Percentiles rank a stretch among this genome's conserved stretches.
Conservation (phyloP, 2,329 filamentous ascomycete genomes). For the Aspergillus carbonarius region DNA sequence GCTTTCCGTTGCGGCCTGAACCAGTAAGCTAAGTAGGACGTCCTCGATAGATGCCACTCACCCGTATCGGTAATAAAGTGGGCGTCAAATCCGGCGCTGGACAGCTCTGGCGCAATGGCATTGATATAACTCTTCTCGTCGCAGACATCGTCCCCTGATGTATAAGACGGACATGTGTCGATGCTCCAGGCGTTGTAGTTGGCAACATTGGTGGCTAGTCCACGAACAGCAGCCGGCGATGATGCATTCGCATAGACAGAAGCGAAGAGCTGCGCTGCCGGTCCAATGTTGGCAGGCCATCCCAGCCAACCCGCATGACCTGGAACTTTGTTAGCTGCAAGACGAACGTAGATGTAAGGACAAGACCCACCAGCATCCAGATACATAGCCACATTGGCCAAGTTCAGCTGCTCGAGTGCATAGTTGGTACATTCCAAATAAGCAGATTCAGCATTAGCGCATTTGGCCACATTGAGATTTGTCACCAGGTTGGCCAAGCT, state of each 20-base stretch:
- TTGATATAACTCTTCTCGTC: conserved; percentile 56
- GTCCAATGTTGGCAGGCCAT: conserved; percentile 59
- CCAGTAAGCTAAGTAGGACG: neutral
- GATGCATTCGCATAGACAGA: conserved; percentile 49
- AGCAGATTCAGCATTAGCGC: conserved; percentile 53
- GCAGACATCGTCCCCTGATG: conserved; percentile 49
- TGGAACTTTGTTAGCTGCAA: conserved; percentile 6
- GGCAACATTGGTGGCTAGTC: conserved; percentile 57
- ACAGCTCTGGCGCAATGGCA: conserved; percentile 51
- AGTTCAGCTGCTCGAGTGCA: conserved; percentile 56
- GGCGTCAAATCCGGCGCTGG: conserved; percentile 49
- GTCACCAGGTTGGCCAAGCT: conserved; percentile 64
- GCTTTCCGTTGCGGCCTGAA: conserved; percentile 60
- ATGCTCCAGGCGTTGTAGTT: conserved; percentile 60
- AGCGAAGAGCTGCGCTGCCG: conserved; percentile 51
- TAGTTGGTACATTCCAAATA: conserved; percentile 59
- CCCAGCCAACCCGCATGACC: conserved; percentile 64
- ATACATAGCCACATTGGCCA: conserved; percentile 64
- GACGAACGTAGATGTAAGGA: neutral
- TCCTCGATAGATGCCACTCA: conserved; percentile 23
- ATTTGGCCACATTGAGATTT: conserved; percentile 56
- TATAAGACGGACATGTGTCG: conserved; percentile 46
- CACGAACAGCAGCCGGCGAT: conserved; percentile 50
- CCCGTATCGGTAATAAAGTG: conserved; percentile 58
- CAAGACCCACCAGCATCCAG: conserved; percentile 54